Percentiles rank a stretch among this genome's conserved stretches.
phyloP scores from a whole-genome alignment of 371 early-diverging fungal species.

The Conidiobolus incongruus region DNA sequence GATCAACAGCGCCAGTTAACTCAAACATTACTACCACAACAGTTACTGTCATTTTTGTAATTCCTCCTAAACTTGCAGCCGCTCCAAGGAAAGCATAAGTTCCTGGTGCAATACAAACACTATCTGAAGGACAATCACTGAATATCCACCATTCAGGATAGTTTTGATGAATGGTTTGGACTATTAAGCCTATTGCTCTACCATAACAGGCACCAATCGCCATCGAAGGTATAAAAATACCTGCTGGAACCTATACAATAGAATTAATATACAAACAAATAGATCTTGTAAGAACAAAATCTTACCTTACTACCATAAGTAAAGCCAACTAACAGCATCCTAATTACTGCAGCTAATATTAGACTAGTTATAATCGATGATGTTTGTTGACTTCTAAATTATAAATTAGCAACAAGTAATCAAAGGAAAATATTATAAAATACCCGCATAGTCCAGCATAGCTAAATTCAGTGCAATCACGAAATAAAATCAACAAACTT shows the following conservation, averaged over 20 bases:
- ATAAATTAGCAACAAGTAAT: no score
- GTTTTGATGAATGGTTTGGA: conserved; percentile 33
- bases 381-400: no score
- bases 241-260: conserved; percentile 43
- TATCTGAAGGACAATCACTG: conserved; percentile 48
- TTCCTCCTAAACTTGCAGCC: conserved; percentile 59
- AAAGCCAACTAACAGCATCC: conserved; percentile 36
- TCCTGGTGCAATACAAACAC: conserved; percentile 87
- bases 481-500: conserved; percentile 48
- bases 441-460: conserved; percentile 41
- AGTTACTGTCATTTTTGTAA: conserved; percentile 44
- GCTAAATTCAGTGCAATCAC: conserved; percentile 44
- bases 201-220: conserved; percentile 80
- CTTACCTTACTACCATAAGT: conserved; percentile 47
- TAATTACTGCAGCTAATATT: conserved; percentile 36
- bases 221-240: conserved; percentile 81
- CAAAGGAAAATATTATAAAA: neutral
- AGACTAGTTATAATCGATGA: conserved; percentile 4
- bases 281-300: neutral
- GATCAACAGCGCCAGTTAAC: conserved; percentile 77
- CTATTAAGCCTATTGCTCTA: conserved; percentile 68
- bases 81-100: conserved; percentile 93
- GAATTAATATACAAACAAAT: neutral
- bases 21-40: conserved; percentile 94
- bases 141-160: conserved; percentile 49